phyloP scores from a whole-genome alignment of 2,329 filamentous ascomycete species.

The Erysiphe neolycopersici region DNA sequence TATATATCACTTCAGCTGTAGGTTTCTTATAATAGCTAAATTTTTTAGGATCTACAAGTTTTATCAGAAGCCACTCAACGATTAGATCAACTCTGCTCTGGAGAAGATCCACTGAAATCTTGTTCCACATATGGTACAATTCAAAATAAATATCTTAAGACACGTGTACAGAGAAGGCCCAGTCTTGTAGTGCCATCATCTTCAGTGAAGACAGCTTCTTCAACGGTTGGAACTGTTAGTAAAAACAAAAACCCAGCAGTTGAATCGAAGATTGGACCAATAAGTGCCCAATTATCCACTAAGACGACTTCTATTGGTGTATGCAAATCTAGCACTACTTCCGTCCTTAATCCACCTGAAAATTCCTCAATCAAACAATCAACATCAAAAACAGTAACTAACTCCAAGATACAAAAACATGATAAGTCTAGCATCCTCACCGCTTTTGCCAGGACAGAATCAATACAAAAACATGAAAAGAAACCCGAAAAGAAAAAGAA shows the following conservation, averaged over 20 bases:
- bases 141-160: slow-evolving; percentile 38
- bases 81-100: slow-evolving; percentile 25
- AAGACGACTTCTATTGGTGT: slow-evolving; percentile 1
- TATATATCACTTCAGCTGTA: slow-evolving; percentile 8
- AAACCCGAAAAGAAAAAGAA: too few species aligned
- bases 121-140: slow-evolving; percentile 47
- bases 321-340: slow-evolving; percentile 1
- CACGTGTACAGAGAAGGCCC: slow-evolving; percentile 14
- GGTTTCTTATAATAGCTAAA: too few species aligned
- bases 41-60: slow-evolving; percentile 29
- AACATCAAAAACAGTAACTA: slow-evolving; percentile 8
- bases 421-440: slow-evolving; percentile 43
- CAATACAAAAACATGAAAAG: neutral
- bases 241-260: neutral
- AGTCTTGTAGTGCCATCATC: neutral
- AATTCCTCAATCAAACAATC: slow-evolving; percentile 5
- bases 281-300: neutral
- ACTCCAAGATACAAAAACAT: slow-evolving; percentile 21
- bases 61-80: slow-evolving; percentile 44
- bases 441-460: slow-evolving; percentile 35
- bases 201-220: neutral
- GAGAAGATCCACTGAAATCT: slow-evolving; percentile 30
- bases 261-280: neutral
- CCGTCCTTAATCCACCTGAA: slow-evolving; percentile 3
- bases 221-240: neutral